Evolutionary conservation across 495 filamentous ascomycete genomes (phyloP).

Genomic region (Cenococcum geophilum): DNA sequence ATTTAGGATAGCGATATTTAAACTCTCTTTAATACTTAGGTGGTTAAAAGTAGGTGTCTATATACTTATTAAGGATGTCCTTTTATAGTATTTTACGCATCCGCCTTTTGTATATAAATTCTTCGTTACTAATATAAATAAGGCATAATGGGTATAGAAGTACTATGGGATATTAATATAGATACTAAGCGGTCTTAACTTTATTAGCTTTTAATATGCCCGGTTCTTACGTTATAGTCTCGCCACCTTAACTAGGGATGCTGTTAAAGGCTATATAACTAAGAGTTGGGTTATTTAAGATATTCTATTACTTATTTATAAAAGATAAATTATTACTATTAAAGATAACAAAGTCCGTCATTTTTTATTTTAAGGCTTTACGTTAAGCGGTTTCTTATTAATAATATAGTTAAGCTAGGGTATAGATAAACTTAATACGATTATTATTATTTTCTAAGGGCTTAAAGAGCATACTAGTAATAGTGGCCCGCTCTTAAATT

Average conservation of each 20-base stretch:
- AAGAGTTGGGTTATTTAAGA: neutral
- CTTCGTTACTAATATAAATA: constrained; percentile 14
- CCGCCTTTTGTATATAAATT: constrained; percentile 7
- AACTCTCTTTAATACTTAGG: constrained; percentile 11
- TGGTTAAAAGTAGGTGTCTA: constrained; percentile 8
- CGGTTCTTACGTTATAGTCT: too few relatives aligned
- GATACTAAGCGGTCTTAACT: constrained; percentile 4
- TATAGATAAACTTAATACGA: constrained; percentile 15
- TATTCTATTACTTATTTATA: neutral
- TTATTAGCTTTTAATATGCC: too few relatives aligned
- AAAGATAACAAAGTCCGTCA: neutral
- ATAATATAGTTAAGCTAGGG: constrained; percentile 7
- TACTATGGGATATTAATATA: constrained; percentile 7
- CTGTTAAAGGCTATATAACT: neutral
- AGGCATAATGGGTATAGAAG: constrained; percentile 14
- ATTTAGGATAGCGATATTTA: constrained; percentile 13
- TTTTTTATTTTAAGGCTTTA: constrained; percentile 9
- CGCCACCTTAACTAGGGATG: neutral
- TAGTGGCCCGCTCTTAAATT: too few relatives aligned
- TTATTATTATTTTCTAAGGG: constrained; percentile 14
- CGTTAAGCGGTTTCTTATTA: constrained; percentile 16
- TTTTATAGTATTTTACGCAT: constrained; percentile 8
- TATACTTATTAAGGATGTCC: constrained; percentile 18
- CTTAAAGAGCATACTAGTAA: too few relatives aligned
- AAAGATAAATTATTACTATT: too few relatives aligned